Percentiles rank a stretch among this genome's conserved stretches.
Evolutionary conservation across 1,284 basidiomycete genomes (phyloP).

Genomic region (Moesziomyces globuligerus): DNA sequence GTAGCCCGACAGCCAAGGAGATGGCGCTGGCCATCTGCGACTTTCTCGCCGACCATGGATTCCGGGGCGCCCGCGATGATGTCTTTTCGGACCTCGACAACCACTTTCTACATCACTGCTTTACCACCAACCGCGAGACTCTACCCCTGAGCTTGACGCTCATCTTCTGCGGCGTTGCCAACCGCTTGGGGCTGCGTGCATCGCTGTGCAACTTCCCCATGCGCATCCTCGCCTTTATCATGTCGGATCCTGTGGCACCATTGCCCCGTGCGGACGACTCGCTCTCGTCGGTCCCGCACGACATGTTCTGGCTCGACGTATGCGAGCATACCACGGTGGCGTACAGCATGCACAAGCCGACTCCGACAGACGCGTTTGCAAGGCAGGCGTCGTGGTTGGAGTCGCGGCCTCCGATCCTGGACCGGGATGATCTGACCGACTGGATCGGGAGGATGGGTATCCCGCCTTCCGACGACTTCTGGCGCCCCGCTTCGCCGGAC

Average conservation of each 20-base stretch:
- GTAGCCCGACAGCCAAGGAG: slow-evolving; percentile 4
- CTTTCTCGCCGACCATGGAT: slow-evolving; percentile 42
- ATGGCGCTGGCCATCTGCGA: slow-evolving; percentile 38
- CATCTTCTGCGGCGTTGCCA: slow-evolving; percentile 50
- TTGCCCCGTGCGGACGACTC: slow-evolving; percentile 6
- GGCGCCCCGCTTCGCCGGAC: slow-evolving; percentile 22
- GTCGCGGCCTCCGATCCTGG: slow-evolving; percentile 27
- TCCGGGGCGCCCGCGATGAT: slow-evolving; percentile 25
- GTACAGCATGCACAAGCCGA: slow-evolving; percentile 18
- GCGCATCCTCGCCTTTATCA: slow-evolving; percentile 40
- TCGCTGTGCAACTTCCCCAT: slow-evolving; percentile 48
- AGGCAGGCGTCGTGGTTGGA: slow-evolving; percentile 17
- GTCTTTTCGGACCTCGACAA: slow-evolving; percentile 48
- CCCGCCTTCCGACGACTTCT: slow-evolving; percentile 19
- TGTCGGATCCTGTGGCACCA: slow-evolving; percentile 6
- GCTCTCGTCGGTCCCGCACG: slow-evolving; percentile 5
- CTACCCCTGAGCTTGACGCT: slow-evolving; percentile 41
- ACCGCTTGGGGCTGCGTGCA: slow-evolving; percentile 41
- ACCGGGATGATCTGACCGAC: slow-evolving; percentile 17
- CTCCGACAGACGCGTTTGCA: slow-evolving; percentile 16
- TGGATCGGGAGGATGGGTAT: slow-evolving; percentile 19
- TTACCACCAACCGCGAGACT: slow-evolving; percentile 48
- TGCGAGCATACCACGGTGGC: slow-evolving; percentile 25
- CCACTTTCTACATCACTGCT: slow-evolving; percentile 46
- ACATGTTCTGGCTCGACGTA: slow-evolving; percentile 47